Evolutionary conservation across 495 filamentous ascomycete species (phyloP), one percentile per base, ranked within the genome.

Genomic region (Annulohypoxylon moriforme): DNA sequence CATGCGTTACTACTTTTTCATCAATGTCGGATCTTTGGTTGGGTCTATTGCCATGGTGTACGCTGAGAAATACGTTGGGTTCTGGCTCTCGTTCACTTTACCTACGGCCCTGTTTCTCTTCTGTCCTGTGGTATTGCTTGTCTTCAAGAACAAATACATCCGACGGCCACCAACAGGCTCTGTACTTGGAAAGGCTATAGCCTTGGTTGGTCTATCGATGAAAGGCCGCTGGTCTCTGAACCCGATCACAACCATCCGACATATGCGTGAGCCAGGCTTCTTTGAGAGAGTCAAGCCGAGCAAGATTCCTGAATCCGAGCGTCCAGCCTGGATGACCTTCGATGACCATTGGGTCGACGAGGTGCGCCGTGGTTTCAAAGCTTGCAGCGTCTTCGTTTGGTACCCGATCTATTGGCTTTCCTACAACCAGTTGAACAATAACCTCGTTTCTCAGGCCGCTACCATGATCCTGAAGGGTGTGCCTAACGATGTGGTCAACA

Each of bases 401-500:
- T 88, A 81, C 44, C 86, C 85, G 0, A 79, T 88, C 25, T 89
- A 84, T 71, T 89, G 85, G 85, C 72, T 84, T 10, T 77, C 79
- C 33, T 83, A 83, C 69, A 82, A 81, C 71, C 79, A 86, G 58
- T 72, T 83, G 76, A 82, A 82, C 74, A 91, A 89, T 84, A 94
- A 93, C 80, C 80, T 94, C n/a, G 88, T 87, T 36, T 91, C 89
- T 9, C 91, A 93, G 78, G 92, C 92, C 2, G 88, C 88, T 6
- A 89, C 87, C 6, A 91, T 95, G 90, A 70, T 81, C 7, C 84
- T 93, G 11, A 85, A 86, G 52, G 90, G 90, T 11, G 86, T 93
- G 0, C 93, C 93, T 57, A 93, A 94, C 80, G 93, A 96, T 74
- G 84, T 94, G 14, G 82, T 94, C 72, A 87, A 86, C 70, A 96